Conservation (phyloP, 164 flowering plant genomes). For the Vitis rupestris region DNA sequence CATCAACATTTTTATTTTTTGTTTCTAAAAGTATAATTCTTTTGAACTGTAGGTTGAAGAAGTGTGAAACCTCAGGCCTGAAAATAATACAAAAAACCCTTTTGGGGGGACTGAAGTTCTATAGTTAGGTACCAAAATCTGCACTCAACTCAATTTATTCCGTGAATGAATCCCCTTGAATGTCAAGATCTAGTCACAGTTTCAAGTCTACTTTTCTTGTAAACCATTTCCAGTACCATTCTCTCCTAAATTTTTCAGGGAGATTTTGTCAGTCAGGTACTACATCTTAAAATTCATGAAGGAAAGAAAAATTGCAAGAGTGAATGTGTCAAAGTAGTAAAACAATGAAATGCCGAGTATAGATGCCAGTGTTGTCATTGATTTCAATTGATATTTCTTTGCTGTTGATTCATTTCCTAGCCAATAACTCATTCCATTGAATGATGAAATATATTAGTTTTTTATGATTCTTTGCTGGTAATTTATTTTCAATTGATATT, state of each 20-base stretch:
- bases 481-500: too few species aligned
- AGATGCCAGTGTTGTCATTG: too few species aligned
- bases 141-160: neutral
- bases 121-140: slow-evolving; percentile 19
- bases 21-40: neutral
- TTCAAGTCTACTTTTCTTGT: neutral
- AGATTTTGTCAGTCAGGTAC: neutral
- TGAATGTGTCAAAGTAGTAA: neutral
- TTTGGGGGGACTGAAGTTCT: neutral
- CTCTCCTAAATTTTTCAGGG: neutral
- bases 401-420: too few species aligned
- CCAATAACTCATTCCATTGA: too few species aligned
- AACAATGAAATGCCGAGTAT: too few species aligned
- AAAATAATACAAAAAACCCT: too few species aligned
- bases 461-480: too few species aligned
- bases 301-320: neutral
- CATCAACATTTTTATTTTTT: neutral
- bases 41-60: slow-evolving; percentile 61
- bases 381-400: too few species aligned
- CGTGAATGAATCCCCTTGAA: too few species aligned
- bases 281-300: neutral
- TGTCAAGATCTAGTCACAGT: neutral
- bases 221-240: neutral
- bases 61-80: slow-evolving; percentile 27
- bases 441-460: too few species aligned